Evolutionary conservation across 805 yeast species (phyloP).

Genomic region (Nakazawaea wickerhamii): DNA sequence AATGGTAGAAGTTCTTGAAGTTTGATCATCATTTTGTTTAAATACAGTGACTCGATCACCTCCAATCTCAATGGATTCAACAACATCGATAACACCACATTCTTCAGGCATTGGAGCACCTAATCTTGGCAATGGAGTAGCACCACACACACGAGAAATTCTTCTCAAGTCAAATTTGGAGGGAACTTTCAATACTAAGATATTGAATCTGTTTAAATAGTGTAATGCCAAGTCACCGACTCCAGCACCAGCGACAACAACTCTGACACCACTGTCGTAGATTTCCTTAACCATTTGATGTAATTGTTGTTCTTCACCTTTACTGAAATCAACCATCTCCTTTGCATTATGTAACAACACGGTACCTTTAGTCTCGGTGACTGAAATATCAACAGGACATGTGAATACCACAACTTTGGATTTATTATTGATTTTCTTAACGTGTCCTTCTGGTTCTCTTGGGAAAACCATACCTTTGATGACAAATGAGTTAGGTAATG

Average conservation of each 20-base stretch:
- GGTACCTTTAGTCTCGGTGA: constrained; percentile 98
- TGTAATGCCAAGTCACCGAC: constrained; percentile 92
- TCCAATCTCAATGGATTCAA: constrained; percentile 91
- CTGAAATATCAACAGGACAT: constrained; percentile 89
- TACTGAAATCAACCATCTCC: constrained; percentile 93
- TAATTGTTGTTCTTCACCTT: constrained; percentile 93
- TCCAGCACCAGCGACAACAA: constrained; percentile 90
- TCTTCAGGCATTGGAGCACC: constrained; percentile 96
- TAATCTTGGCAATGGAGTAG: constrained; percentile 88
- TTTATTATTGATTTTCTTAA: constrained; percentile 54
- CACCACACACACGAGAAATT: constrained; percentile 93
- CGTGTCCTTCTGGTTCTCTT: constrained; percentile 90
- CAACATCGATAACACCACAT: constrained; percentile 80
- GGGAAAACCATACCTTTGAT: constrained; percentile 98
- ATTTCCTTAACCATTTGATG: constrained; percentile 82
- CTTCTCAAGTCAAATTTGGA: constrained; percentile 93
- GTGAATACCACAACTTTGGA: constrained; percentile 91
- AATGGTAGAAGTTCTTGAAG: constrained; percentile 85
- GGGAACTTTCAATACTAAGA: constrained; percentile 83
- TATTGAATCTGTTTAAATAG: constrained; percentile 80
- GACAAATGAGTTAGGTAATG: constrained; percentile 68
- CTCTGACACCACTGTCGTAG: constrained; percentile 77
- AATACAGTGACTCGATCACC: constrained; percentile 96
- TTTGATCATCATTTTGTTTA: constrained; percentile 59
- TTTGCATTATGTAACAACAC: constrained; percentile 92